Conservation (phyloP, 192 early-diverging fungal genomes). For the Nowakowskiella sp. region DNA sequence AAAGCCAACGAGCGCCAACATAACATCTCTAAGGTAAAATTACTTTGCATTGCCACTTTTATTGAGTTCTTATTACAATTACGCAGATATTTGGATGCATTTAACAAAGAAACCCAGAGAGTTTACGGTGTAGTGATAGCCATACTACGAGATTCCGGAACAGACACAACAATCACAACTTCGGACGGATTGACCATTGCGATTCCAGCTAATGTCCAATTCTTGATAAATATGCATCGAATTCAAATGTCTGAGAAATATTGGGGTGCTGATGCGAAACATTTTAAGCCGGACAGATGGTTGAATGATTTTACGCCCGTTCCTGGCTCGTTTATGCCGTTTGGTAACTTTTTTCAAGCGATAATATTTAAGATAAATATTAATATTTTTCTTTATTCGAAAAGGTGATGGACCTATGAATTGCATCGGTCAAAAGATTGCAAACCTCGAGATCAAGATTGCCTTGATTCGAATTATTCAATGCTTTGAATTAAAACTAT, state of each 20-base stretch:
- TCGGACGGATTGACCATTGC: constrained; percentile 20
- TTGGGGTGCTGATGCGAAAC: too few species aligned
- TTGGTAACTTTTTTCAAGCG: too few species aligned
- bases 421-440: constrained; percentile 44
- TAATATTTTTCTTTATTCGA: too few species aligned
- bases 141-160: constrained; percentile 4
- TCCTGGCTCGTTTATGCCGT: constrained; percentile 32
- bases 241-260: constrained; percentile 23
- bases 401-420: too few species aligned
- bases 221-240: constrained; percentile 18
- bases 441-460: constrained; percentile 38
- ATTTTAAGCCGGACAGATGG: too few species aligned
- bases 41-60: too few species aligned
- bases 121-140: constrained; percentile 22
- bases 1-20: too few species aligned
- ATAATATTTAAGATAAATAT: too few species aligned
- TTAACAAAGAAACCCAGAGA: constrained; percentile 34
- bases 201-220: constrained; percentile 16
- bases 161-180: too few species aligned
- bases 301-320: constrained; percentile 7
- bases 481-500: constrained; percentile 8
- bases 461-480: constrained; percentile 4
- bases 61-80: too few species aligned
- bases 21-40: constrained; percentile 16
- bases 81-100: constrained; percentile 28